phyloP scores from a whole-genome alignment of 2,329 filamentous ascomycete genomes.

The Didymella pomorum region DNA sequence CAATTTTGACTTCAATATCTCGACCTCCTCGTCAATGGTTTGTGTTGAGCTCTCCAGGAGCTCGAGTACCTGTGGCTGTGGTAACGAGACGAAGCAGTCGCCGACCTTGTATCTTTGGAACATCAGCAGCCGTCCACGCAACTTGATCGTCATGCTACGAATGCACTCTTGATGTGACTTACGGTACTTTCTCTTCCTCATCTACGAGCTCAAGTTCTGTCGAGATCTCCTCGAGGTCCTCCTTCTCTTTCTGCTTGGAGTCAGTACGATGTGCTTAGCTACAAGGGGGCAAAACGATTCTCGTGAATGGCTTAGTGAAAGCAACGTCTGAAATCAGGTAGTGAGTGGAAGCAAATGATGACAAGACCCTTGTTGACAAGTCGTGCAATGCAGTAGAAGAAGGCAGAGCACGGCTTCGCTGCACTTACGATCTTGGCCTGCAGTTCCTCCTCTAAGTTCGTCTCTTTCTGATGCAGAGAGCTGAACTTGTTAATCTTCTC shows the following conservation, averaged over 20 bases:
- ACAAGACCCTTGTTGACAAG: background rate
- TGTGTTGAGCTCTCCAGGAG: constrained; percentile 76
- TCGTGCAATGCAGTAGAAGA: background rate
- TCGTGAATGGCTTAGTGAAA: background rate
- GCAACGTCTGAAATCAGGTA: background rate
- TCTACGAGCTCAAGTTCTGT: constrained; percentile 93
- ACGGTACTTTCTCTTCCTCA: constrained; percentile 94
- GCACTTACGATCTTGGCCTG: constrained; percentile 75
- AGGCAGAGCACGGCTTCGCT: background rate
- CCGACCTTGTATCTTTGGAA: constrained; percentile 86
- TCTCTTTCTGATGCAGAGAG: constrained; percentile 86
- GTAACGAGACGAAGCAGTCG: constrained; percentile 90
- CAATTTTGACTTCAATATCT: constrained; percentile 78
- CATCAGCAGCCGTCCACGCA: background rate
- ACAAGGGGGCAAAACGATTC: background rate
- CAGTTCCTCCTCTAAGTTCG: constrained; percentile 79
- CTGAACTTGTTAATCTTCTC: constrained; percentile 99
- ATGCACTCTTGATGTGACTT: constrained; percentile 51
- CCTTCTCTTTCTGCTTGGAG: constrained; percentile 85
- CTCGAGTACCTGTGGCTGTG: constrained; percentile 84
- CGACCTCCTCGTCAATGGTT: constrained; percentile 79
- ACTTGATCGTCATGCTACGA: no score
- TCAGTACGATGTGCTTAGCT: background rate
- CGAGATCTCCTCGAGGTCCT: constrained; percentile 92
- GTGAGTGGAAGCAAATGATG: background rate